A percentile compares a stretch with the other conserved stretches of the same genome.
Evolutionary conservation across 163 green algal species (phyloP).

Genomic region (Scenedesmus sp.): DNA sequence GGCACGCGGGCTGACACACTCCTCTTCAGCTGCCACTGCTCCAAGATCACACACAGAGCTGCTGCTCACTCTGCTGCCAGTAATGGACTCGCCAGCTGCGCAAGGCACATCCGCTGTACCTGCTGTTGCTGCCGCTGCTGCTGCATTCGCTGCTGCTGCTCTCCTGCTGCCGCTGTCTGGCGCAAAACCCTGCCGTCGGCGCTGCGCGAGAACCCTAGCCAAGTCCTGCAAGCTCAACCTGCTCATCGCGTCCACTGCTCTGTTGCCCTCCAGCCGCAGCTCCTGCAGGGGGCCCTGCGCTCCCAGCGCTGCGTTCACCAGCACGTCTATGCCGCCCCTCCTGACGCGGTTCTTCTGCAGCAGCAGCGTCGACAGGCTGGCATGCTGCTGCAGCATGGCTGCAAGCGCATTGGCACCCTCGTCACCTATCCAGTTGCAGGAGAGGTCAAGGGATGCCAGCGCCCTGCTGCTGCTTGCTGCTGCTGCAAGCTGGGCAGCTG

Average conservation of each 20-base stretch:
- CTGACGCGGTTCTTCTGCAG: not conserved
- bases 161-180: not conserved
- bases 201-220: slow-evolving; percentile 8
- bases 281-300: not conserved
- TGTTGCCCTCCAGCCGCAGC: not conserved
- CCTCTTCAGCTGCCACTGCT: not conserved
- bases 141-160: not conserved
- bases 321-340: not conserved
- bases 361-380: not conserved
- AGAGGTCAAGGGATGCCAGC: not conserved
- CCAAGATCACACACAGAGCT: not conserved
- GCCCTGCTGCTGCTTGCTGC: slow-evolving; percentile 14
- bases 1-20: not conserved
- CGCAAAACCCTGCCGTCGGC: not conserved
- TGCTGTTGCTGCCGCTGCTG: not conserved
- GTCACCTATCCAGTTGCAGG: slow-evolving; percentile 22
- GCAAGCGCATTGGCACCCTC: not conserved
- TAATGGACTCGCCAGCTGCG: not conserved
- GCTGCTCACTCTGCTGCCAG: not conserved
- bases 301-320: not conserved
- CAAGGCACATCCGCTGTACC: not conserved
- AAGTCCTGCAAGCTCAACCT: slow-evolving; percentile 1
- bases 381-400: not conserved
- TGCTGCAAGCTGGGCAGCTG: not conserved
- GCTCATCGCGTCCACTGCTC: not conserved